Conservation (phyloP, 805 yeast genomes). For the Osmozyma mogii region DNA sequence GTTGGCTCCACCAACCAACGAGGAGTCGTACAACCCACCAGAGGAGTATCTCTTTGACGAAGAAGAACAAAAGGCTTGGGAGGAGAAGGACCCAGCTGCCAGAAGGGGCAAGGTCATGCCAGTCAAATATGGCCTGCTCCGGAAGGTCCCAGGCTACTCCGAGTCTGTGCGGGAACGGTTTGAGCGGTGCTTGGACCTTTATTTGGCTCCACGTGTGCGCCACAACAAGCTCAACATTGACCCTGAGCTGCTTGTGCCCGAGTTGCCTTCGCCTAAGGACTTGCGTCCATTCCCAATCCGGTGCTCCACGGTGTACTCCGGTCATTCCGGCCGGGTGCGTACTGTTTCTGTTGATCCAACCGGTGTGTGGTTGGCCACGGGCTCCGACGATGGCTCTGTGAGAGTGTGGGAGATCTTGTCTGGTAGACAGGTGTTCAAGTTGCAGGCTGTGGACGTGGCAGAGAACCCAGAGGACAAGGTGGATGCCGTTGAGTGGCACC, state of each 20-base stretch:
- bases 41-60: slow-evolving; percentile 80
- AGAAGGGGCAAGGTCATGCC: slow-evolving; percentile 77
- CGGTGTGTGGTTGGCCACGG: slow-evolving; percentile 95
- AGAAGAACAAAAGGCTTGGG: slow-evolving; percentile 71
- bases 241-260: slow-evolving; percentile 93
- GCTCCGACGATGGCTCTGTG: slow-evolving; percentile 93
- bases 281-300: slow-evolving; percentile 93
- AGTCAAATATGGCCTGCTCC: slow-evolving; percentile 68
- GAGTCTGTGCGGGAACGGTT: slow-evolving; percentile 83
- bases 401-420: slow-evolving; percentile 95
- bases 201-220: slow-evolving; percentile 93
- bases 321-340: slow-evolving; percentile 80
- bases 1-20: slow-evolving; percentile 91
- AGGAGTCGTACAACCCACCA: slow-evolving; percentile 96
- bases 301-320: slow-evolving; percentile 75
- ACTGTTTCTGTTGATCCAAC: slow-evolving; percentile 77
- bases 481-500: slow-evolving; percentile 86
- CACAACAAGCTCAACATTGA: slow-evolving; percentile 86
- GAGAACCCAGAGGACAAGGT: slow-evolving; percentile 66
- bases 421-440: slow-evolving; percentile 83
- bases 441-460: slow-evolving; percentile 42
- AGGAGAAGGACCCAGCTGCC: slow-evolving; percentile 62
- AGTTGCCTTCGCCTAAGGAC: slow-evolving; percentile 94
- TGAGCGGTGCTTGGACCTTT: slow-evolving; percentile 89
- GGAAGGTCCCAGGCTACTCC: slow-evolving; percentile 90